Conservation (phyloP, 768 basidiomycete species). For the Leccinum sublutescens region DNA sequence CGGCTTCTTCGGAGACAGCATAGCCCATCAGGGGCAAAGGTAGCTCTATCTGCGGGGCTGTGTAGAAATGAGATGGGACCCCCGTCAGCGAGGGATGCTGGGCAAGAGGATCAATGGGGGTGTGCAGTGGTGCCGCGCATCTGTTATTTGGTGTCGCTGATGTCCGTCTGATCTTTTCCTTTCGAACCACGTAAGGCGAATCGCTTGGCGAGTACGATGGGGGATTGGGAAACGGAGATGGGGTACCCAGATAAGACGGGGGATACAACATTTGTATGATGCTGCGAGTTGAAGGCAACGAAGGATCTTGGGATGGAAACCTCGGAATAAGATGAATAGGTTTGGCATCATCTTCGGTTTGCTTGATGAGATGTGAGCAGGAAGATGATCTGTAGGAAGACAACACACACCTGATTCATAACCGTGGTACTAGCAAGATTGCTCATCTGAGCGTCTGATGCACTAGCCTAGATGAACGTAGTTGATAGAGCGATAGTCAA, state of each 20-base stretch:
- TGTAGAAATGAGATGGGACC: conserved; percentile 9
- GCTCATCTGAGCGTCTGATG: background rate
- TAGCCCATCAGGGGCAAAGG: background rate
- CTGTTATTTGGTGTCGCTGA: background rate
- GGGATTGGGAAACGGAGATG: conserved; percentile 13
- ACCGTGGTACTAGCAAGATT: background rate
- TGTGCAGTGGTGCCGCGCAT: background rate
- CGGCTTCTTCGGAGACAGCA: conserved; percentile 7
- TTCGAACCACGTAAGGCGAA: background rate
- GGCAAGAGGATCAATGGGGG: conserved; percentile 4
- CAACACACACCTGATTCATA: conserved; percentile 1
- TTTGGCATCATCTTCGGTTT: background rate
- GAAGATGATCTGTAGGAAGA: background rate
- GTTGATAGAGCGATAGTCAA: background rate
- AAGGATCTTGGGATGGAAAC: background rate
- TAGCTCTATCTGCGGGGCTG: background rate
- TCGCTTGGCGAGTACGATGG: conserved; percentile 20
- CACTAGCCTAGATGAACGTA: background rate
- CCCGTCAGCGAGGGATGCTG: conserved; percentile 18
- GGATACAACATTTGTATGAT: conserved; percentile 31
- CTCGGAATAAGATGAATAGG: background rate
- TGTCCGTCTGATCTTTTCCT: background rate
- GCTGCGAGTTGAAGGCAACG: conserved; percentile 21
- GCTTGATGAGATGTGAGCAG: conserved; percentile 17
- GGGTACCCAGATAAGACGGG: conserved; percentile 14